A percentile compares a stretch with the other conserved stretches of the same genome.
Evolutionary conservation across 2,329 filamentous ascomycete genomes (phyloP).

Genomic region (Akanthomyces lecanii): DNA sequence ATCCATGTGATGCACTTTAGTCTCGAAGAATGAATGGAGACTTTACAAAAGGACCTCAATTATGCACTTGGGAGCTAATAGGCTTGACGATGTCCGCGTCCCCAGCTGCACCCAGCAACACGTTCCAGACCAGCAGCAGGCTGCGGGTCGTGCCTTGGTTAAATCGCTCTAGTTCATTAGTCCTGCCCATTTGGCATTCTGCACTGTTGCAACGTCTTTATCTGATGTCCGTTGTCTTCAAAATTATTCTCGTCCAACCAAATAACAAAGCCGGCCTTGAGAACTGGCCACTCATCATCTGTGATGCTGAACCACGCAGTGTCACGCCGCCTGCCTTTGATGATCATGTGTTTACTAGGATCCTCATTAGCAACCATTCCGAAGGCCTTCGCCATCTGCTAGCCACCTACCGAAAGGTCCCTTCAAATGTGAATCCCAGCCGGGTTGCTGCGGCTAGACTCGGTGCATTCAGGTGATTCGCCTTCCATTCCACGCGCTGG

Average conservation of each 20-base stretch:
- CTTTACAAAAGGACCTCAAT: neutral
- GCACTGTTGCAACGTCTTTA: conserved; percentile 37
- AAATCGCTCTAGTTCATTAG: neutral
- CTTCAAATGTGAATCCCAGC: conserved; percentile 57
- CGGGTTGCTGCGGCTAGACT: conserved; percentile 52
- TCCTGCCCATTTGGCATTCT: conserved; percentile 17
- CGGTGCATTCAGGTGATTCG: conserved; percentile 50
- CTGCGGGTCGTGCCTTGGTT: neutral
- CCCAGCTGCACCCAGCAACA: neutral
- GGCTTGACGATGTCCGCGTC: neutral
- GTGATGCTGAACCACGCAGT: conserved; percentile 58
- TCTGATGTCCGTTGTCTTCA: conserved; percentile 49
- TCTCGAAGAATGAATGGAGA: neutral
- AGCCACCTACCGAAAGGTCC: conserved; percentile 45
- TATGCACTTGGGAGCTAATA: neutral
- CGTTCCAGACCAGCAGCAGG: neutral
- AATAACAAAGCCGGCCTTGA: conserved; percentile 42
- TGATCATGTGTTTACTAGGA: conserved; percentile 51
- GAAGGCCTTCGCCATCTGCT: fast-evolving
- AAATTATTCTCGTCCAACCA: conserved; percentile 57
- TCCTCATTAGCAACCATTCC: neutral
- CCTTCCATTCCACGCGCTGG: conserved; percentile 61
- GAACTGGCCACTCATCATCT: conserved; percentile 52
- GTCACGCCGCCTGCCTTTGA: conserved; percentile 54
- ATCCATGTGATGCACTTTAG: neutral